These are phyloP conservation scores for Ustilago shanxiensis DNA, from an alignment of 1,284 basidiomycete genomes.

Conservation along the genomic window DNA sequence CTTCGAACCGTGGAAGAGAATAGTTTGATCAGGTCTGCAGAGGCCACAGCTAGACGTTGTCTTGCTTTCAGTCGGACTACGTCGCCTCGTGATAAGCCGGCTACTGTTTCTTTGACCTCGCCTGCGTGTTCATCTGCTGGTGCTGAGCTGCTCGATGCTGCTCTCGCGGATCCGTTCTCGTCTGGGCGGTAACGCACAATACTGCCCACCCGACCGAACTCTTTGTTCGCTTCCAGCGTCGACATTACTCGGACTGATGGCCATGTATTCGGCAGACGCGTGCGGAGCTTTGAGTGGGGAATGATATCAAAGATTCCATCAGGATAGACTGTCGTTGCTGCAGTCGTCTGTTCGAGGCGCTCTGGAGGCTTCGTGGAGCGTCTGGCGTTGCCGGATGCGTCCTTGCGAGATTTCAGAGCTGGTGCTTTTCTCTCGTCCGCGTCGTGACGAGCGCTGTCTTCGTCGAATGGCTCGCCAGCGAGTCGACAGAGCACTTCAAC, in stretches of 20 bases:
- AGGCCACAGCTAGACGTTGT: constrained; percentile 31
- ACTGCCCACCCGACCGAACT: constrained; percentile 39
- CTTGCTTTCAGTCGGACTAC: constrained; percentile 36
- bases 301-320: constrained; percentile 40
- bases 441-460: neutral
- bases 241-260: constrained; percentile 46
- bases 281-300: constrained; percentile 13
- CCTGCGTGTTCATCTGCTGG: neutral
- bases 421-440: neutral
- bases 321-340: neutral
- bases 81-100: constrained; percentile 46
- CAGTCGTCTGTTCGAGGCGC: neutral
- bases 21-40: constrained; percentile 20
- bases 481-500: constrained; percentile 33
- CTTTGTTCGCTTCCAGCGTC: constrained; percentile 38
- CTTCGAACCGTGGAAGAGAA: neutral
- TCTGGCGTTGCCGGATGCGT: neutral
- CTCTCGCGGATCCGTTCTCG: neutral
- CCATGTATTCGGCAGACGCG: constrained; percentile 37
- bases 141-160: neutral
- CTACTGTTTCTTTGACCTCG: constrained; percentile 18
- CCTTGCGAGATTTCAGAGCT: neutral
- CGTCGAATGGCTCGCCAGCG: constrained; percentile 10
- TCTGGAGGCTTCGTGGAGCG: neutral
- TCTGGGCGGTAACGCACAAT: constrained; percentile 24